Evolutionary conservation across 2,329 filamentous ascomycete genomes (phyloP).

Genomic region (Ophiosphaerella korrae): DNA sequence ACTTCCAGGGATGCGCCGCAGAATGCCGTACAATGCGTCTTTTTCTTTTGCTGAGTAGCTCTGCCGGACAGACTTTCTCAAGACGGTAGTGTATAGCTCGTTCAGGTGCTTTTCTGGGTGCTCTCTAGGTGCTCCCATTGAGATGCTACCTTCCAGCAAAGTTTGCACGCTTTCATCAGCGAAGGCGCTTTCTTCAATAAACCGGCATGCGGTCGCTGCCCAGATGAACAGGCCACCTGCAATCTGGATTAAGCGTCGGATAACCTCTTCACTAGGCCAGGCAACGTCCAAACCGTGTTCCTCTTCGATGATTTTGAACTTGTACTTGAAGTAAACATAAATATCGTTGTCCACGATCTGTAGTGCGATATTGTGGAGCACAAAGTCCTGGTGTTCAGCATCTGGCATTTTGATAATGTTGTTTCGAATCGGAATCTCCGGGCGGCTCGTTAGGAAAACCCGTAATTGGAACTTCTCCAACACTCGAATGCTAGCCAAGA

Average conservation of each 20-base stretch:
- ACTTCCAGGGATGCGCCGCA: constrained; percentile 6
- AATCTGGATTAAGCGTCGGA: too few species aligned
- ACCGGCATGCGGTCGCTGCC: too few species aligned
- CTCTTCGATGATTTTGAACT: background rate
- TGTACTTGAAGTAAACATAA: background rate
- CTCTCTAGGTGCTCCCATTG: background rate
- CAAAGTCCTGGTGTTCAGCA: constrained; percentile 5
- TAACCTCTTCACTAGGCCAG: too few species aligned
- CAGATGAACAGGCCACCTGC: too few species aligned
- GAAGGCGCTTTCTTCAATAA: too few species aligned
- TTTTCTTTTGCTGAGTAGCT: background rate
- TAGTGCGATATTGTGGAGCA: constrained; percentile 12
- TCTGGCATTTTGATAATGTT: constrained; percentile 6
- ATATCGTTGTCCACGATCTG: constrained; percentile 12
- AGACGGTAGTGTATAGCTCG: constrained; percentile 11
- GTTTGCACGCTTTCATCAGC: too few species aligned
- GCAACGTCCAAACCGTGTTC: background rate
- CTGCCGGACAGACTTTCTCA: constrained; percentile 3
- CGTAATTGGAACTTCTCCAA: constrained; percentile 4
- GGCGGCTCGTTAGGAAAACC: constrained; percentile 18
- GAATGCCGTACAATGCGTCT: constrained; percentile 1
- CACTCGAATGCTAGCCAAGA: constrained; percentile 1
- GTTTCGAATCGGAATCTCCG: constrained; percentile 9
- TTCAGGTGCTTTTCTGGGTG: constrained; percentile 10
- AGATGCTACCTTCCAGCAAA: too few species aligned